These are phyloP conservation scores for Phalaenopsis equestris DNA, from an alignment of 106 monocot genomes.

Conservation along the genomic window DNA sequence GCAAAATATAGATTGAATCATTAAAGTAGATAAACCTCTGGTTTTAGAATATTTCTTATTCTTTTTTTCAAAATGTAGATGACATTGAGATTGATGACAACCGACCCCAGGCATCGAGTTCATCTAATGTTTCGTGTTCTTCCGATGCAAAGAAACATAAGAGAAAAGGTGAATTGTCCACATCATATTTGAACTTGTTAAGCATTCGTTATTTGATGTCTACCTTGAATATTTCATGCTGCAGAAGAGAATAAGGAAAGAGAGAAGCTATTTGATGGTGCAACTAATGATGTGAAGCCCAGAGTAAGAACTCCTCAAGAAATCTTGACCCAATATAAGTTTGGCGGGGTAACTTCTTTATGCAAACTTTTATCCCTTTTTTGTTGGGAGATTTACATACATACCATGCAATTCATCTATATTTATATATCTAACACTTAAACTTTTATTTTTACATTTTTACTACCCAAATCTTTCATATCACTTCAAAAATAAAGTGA, in stretches of 20 bases:
- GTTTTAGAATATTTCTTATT: background rate
- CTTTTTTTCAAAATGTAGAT: conserved; percentile 48
- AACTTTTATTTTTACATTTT: too few species aligned
- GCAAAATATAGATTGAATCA: too few species aligned
- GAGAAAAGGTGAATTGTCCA: conserved; percentile 23
- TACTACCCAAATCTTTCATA: too few species aligned
- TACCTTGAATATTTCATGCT: background rate
- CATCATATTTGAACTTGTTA: background rate
- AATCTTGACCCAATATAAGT: conserved; percentile 82
- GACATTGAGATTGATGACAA: conserved; percentile 84
- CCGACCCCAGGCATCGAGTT: conserved; percentile 25
- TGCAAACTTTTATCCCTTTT: background rate
- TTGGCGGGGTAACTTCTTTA: conserved; percentile 57
- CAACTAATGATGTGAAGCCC: conserved; percentile 47
- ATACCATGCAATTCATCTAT: too few species aligned
- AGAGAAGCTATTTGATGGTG: conserved; percentile 72
- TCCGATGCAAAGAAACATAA: conserved; percentile 19
- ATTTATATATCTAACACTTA: too few species aligned
- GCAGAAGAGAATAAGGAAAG: conserved; percentile 47
- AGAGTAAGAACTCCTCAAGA: conserved; percentile 75
- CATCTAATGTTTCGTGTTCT: conserved; percentile 17
- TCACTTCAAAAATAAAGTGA: too few species aligned
- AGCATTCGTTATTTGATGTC: background rate
- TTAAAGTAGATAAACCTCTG: background rate
- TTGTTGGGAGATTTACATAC: too few species aligned